A percentile compares a stretch with the other conserved stretches of the same genome.
phyloP scores from a whole-genome alignment of 306 rosid species.

The Sicyos edulis region DNA sequence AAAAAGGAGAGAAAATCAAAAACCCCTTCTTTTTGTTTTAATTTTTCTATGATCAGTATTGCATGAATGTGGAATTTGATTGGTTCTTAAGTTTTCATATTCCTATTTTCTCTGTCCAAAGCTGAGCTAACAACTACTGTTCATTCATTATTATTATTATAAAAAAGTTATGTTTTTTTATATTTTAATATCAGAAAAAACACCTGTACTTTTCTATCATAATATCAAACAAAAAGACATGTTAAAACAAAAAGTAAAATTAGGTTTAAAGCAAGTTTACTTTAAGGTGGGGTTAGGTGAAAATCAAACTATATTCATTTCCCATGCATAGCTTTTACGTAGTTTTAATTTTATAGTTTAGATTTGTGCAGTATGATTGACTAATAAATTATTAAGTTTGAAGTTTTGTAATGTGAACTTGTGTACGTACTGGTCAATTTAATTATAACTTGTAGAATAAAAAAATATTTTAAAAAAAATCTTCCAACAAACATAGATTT shows the following conservation, averaged over 20 bases:
- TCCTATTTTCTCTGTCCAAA: slow-evolving; percentile 19
- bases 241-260: slow-evolving; percentile 5
- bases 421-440: not conserved
- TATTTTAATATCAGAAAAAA: not conserved
- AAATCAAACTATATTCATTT: not conserved
- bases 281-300: slow-evolving; percentile 28
- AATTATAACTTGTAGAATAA: not conserved
- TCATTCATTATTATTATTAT: no score
- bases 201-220: slow-evolving; percentile 2
- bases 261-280: slow-evolving; percentile 24
- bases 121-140: slow-evolving; percentile 13
- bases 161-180: not conserved
- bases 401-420: not conserved
- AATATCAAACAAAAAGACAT: slow-evolving; percentile 22
- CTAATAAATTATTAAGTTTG: not conserved
- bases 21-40: not conserved
- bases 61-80: slow-evolving; percentile 21
- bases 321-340: slow-evolving; percentile 18
- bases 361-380: not conserved
- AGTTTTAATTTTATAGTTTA: not conserved
- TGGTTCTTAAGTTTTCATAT: slow-evolving; percentile 21
- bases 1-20: slow-evolving; percentile 16
- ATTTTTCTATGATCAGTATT: slow-evolving; percentile 13
- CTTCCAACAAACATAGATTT: no score
- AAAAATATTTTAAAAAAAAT: no score